phyloP scores from a whole-genome alignment of 2,329 filamentous ascomycete genomes.

The Pyrenophora graminea region DNA sequence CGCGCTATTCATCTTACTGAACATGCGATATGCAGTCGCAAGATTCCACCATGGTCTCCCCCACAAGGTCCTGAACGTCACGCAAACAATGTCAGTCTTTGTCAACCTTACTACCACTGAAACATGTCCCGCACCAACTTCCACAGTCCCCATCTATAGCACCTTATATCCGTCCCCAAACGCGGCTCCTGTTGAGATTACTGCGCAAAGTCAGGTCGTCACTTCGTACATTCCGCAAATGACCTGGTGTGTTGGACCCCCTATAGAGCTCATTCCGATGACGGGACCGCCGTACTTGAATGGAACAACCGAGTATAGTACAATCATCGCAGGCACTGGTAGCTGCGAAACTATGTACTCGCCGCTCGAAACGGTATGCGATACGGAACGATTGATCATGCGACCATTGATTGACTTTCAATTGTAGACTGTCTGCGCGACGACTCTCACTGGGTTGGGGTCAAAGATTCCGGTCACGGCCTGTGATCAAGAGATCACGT shows the following conservation, averaged over 20 bases:
- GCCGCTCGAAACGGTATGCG: slow-evolving; percentile 38
- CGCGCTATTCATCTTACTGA: slow-evolving; percentile 8
- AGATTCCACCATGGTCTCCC: slow-evolving; percentile 13
- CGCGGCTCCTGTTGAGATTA: slow-evolving; percentile 48
- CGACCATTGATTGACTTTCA: not conserved
- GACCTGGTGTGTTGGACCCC: slow-evolving; percentile 50
- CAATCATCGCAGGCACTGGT: slow-evolving; percentile 25
- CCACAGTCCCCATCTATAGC: slow-evolving; percentile 34
- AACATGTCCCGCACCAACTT: not conserved
- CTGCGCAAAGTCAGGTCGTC: slow-evolving; percentile 50
- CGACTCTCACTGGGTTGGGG: slow-evolving; percentile 49
- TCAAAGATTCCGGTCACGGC: slow-evolving; percentile 48
- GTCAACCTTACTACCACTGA: too few relatives aligned
- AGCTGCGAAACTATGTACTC: slow-evolving; percentile 50
- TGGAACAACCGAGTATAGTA: slow-evolving; percentile 39
- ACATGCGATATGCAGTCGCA: slow-evolving; percentile 10
- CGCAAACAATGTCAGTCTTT: not conserved
- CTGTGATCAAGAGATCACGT: slow-evolving; percentile 52
- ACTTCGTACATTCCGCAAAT: slow-evolving; percentile 50
- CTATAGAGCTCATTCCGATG: slow-evolving; percentile 41
- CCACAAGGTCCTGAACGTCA: slow-evolving; percentile 23
- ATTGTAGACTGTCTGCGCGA: slow-evolving; percentile 48
- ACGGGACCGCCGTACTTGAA: slow-evolving; percentile 43
- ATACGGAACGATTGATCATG: not conserved
- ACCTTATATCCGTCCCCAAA: slow-evolving; percentile 50